Evolutionary conservation across 2,329 filamentous ascomycete species (phyloP).

Genomic region (Eutypa lata): DNA sequence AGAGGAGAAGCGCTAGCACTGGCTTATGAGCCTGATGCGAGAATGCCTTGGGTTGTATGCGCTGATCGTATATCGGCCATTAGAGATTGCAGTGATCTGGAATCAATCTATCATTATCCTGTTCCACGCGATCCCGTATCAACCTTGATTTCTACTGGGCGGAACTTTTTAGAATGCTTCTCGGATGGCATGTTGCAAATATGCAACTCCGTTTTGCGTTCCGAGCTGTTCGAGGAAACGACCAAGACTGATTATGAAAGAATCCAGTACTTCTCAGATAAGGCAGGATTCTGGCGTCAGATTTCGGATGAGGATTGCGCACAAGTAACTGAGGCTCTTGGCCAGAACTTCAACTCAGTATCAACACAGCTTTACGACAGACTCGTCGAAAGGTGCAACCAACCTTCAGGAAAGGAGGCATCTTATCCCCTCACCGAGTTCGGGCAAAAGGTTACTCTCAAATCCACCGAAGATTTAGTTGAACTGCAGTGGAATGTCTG

Average conservation of each 20-base stretch:
- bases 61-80: conserved; percentile 79
- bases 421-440: conserved; percentile 63
- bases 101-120: conserved; percentile 72
- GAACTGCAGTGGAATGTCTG: conserved; percentile 70
- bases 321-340: conserved; percentile 65
- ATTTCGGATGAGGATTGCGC: conserved; percentile 80
- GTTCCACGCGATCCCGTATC: conserved; percentile 47
- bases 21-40: conserved; percentile 65
- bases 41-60: conserved; percentile 80
- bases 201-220: conserved; percentile 64
- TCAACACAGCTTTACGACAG: conserved; percentile 52
- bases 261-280: conserved; percentile 75
- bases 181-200: conserved; percentile 66
- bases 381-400: conserved; percentile 44
- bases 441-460: conserved; percentile 71
- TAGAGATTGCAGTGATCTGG: conserved; percentile 73
- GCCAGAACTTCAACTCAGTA: conserved; percentile 60
- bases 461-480: conserved; percentile 75
- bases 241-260: conserved; percentile 68
- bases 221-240: conserved; percentile 72
- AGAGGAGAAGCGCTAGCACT: conserved; percentile 79
- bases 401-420: conserved; percentile 36
- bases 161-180: conserved; percentile 68
- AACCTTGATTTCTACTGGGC: conserved; percentile 65
- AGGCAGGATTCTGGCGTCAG: conserved; percentile 72